Evolutionary conservation across 148 eudicot genomes (phyloP), one percentile per base, ranked within the genome.

Genomic region (Heliamphora exappendiculata): DNA sequence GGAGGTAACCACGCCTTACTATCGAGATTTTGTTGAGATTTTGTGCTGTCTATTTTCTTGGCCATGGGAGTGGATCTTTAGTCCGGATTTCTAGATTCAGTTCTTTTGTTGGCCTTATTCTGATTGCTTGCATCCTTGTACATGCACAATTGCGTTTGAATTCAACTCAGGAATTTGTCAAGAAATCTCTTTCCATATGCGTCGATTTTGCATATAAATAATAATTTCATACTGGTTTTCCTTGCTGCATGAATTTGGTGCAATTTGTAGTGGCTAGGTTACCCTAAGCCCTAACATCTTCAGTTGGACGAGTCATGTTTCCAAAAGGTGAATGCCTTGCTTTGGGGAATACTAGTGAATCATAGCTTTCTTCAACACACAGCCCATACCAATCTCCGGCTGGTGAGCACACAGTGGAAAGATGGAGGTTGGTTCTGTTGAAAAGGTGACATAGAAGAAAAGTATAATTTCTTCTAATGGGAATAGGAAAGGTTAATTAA

Each of bases 1-100:
- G 87, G 84, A 87, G 94, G 97, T 92, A 73, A 68, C 58, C 75
- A 41, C 22, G 28, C 29, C 24, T 19, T 63, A n/a, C 45, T 34
- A 19, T 41, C 29, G 24, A 55, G 49, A 41, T 36, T 16, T 73
- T 33, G 3, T 41, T 20, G 24, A 55, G 49, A 41, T 36, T 16
- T 73, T 33, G 3, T 55, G 12, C 7, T 51, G 31, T 22, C 55
- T 22, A 36, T 53, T 36, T 54, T 37, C 59, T 54, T 34, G 14
- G 13, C 19, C 19, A 54, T 14, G 31, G 13, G 7, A 22, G 50
- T 60, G 62, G 36, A 24, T 29, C 4, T 16, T 13, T 34, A 47
- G 8, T 37, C 9, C 51, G 28, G 49, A 31, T 28, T 29, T 31
- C 66, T 29, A 19, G 66, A 1, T 41, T 19, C 31, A 20, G 3